phyloP scores from a whole-genome alignment of 2,329 filamentous ascomycete species.

The Periconia sp. region DNA sequence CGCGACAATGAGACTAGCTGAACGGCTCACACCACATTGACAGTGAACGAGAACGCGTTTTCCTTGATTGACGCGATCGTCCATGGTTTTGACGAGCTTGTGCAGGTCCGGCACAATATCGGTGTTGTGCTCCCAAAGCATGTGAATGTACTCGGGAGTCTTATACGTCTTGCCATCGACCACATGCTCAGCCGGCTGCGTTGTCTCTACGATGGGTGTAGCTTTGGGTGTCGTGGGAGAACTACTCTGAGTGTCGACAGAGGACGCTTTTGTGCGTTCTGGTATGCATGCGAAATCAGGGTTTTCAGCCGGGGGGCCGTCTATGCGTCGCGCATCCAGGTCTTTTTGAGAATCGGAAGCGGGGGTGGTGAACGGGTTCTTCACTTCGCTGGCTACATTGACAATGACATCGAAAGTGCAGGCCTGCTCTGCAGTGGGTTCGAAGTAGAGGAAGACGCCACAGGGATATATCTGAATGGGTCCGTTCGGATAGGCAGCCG shows the following conservation, averaged over 20 bases:
- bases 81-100: conserved; percentile 76
- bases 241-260: conserved; percentile 35
- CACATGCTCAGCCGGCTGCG: conserved; percentile 29
- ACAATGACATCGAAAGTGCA: conserved; percentile 81
- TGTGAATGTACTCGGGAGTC: conserved; percentile 82
- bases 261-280: conserved; percentile 28
- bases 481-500: conserved; percentile 80
- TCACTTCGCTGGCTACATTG: conserved; percentile 83
- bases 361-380: conserved; percentile 69
- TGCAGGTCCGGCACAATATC: conserved; percentile 81
- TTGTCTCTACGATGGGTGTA: conserved; percentile 52
- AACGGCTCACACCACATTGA: conserved; percentile 84
- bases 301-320: conserved; percentile 42
- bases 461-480: conserved; percentile 83
- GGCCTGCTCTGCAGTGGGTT: conserved; percentile 79
- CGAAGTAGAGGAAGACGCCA: conserved; percentile 78
- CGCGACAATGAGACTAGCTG: conserved; percentile 84
- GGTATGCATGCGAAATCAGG: conserved; percentile 44
- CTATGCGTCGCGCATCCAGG: conserved; percentile 42
- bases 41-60: conserved; percentile 85
- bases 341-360: conserved; percentile 38
- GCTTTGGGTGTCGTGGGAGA: conserved; percentile 61
- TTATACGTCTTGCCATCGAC: conserved; percentile 36
- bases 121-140: conserved; percentile 88
- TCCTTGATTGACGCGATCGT: conserved; percentile 71